These are phyloP conservation scores for Smittium mucronatum DNA, from an alignment of 371 early-diverging fungal genomes.

Conservation along the genomic window DNA sequence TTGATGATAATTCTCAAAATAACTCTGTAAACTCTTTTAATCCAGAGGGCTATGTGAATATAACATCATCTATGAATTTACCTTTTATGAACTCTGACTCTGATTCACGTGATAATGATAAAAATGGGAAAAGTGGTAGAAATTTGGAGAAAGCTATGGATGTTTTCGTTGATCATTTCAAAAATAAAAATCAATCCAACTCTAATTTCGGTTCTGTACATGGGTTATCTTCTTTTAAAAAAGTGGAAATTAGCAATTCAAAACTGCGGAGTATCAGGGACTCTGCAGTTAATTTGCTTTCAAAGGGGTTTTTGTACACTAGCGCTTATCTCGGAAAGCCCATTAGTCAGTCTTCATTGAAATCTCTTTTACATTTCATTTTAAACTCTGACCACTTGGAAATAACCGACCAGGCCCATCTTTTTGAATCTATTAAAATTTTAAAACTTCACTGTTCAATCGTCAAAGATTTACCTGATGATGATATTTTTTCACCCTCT, in stretches of 20 bases:
- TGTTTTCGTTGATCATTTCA: background rate
- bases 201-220: background rate
- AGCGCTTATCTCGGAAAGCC: background rate
- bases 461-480: background rate
- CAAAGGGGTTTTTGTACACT: background rate
- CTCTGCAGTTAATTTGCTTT: background rate
- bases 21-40: background rate
- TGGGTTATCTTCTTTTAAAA: background rate
- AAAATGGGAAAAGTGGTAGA: background rate
- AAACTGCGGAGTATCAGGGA: background rate
- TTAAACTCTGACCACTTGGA: background rate
- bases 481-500: background rate
- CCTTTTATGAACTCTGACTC: background rate
- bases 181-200: background rate
- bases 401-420: background rate
- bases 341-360: background rate
- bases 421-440: background rate
- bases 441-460: background rate
- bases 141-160: background rate
- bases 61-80: background rate
- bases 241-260: background rate
- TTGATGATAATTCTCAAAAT: background rate
- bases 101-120: background rate
- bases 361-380: background rate
- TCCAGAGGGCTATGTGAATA: background rate